Percentiles rank a stretch among this genome's conserved stretches.
These are phyloP conservation scores for Solanum hybrid DNA, from an alignment of 305 asterid genomes.

Conservation along the genomic window DNA sequence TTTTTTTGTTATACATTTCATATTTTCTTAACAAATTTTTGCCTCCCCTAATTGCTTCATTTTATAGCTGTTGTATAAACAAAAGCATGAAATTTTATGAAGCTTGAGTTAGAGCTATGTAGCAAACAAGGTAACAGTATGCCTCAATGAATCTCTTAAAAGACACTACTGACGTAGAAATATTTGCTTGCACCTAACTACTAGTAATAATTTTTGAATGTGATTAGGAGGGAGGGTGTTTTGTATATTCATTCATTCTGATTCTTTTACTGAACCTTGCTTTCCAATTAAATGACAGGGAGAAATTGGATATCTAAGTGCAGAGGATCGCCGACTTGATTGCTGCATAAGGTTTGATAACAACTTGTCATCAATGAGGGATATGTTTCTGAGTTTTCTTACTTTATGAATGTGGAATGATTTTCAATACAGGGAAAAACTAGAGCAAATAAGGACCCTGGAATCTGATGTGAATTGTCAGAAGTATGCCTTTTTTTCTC, in stretches of 20 bases:
- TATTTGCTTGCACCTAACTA: neutral
- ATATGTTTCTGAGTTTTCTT: neutral
- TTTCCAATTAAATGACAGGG: constrained; percentile 37
- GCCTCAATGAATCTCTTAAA: neutral
- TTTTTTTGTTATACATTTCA: neutral
- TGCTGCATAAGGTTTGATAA: constrained; percentile 56
- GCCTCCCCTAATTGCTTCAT: neutral
- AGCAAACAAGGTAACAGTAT: neutral
- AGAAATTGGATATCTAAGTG: constrained; percentile 39
- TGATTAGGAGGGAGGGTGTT: neutral
- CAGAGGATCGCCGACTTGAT: constrained; percentile 52
- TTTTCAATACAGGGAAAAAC: constrained; percentile 50
- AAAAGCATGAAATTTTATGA: neutral
- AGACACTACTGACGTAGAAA: neutral
- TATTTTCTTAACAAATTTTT: neutral
- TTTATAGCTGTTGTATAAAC: neutral
- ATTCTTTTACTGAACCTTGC: neutral
- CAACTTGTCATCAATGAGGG: constrained; percentile 3
- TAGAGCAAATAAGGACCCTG: constrained; percentile 40
- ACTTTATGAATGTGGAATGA: constrained; percentile 9
- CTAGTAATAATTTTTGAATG: neutral
- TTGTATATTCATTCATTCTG: neutral
- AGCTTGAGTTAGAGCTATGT: neutral
- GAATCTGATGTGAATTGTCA: constrained; percentile 31
- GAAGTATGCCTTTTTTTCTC: constrained; percentile 38